Evolutionary conservation across 176 grass and related monocot species (phyloP).

Genomic region (Echinochloa phyllopogon): DNA sequence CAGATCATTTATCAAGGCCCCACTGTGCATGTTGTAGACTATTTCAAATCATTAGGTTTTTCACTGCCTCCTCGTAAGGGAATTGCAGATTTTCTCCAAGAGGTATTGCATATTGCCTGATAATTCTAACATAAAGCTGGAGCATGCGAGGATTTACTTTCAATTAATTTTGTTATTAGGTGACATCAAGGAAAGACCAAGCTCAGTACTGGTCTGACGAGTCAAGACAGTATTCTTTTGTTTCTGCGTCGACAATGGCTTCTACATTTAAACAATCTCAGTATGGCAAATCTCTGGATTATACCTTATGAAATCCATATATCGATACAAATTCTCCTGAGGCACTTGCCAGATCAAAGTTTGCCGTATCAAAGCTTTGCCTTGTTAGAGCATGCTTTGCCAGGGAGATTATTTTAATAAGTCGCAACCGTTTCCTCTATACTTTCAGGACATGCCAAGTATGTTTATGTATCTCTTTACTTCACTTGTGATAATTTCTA

Average conservation of each 20-base stretch:
- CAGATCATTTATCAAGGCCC: constrained; percentile 75
- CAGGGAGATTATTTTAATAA: constrained; percentile 69
- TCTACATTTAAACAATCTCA: constrained; percentile 59
- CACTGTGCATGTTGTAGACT: constrained; percentile 44
- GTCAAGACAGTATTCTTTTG: constrained; percentile 56
- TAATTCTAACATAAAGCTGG: background rate
- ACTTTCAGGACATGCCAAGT: constrained; percentile 76
- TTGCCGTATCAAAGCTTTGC: constrained; percentile 62
- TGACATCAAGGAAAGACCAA: constrained; percentile 83
- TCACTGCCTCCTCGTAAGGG: constrained; percentile 69
- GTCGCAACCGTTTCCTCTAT: constrained; percentile 71
- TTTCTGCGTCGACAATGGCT: constrained; percentile 62
- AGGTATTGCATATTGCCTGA: constrained; percentile 39
- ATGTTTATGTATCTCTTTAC: constrained; percentile 18
- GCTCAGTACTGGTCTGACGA: constrained; percentile 68
- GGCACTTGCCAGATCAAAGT: constrained; percentile 69
- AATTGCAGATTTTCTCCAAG: constrained; percentile 80
- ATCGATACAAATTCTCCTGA: constrained; percentile 29
- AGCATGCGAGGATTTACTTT: background rate
- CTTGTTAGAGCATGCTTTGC: constrained; percentile 68
- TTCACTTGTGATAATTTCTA: constrained; percentile 10
- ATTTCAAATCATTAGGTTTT: constrained; percentile 71
- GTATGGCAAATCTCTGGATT: constrained; percentile 45
- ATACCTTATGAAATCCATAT: constrained; percentile 23
- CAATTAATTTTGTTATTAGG: constrained; percentile 45